These are phyloP conservation scores for Penicillium sp. DNA, from an alignment of 2,329 filamentous ascomycete species.

Conservation along the genomic window DNA sequence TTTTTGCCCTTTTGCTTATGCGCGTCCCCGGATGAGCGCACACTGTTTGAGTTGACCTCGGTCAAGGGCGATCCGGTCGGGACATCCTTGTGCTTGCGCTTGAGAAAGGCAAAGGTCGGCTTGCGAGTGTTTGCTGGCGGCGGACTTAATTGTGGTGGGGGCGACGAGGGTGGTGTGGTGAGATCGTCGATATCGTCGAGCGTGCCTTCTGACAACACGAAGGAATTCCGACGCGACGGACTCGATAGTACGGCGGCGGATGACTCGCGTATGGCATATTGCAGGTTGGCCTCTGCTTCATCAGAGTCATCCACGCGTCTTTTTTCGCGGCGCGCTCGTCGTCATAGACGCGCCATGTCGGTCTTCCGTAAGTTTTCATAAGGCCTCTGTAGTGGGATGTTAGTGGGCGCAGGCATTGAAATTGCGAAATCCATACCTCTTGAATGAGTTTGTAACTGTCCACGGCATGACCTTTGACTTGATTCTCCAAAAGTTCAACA, in stretches of 20 bases:
- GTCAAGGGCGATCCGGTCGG: slow-evolving; percentile 39
- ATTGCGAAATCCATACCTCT: slow-evolving; percentile 38
- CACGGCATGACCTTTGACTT: slow-evolving; percentile 44
- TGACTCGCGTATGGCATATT: slow-evolving; percentile 48
- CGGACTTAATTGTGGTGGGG: slow-evolving; percentile 46
- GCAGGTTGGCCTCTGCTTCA: slow-evolving; percentile 45
- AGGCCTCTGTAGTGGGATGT: slow-evolving; percentile 39
- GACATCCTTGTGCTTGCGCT: slow-evolving; percentile 42
- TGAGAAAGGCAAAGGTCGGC: slow-evolving; percentile 51
- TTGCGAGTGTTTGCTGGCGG: slow-evolving; percentile 45
- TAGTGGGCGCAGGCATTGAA: slow-evolving; percentile 3
- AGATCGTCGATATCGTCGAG: slow-evolving; percentile 41
- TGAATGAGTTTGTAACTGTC: slow-evolving; percentile 51
- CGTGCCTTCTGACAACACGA: slow-evolving; percentile 43
- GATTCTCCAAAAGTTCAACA: background rate
- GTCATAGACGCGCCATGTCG: slow-evolving; percentile 47
- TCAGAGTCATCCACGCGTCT: slow-evolving; percentile 44
- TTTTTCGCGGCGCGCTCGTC: slow-evolving; percentile 45
- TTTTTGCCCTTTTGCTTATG: slow-evolving; percentile 35
- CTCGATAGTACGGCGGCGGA: slow-evolving; percentile 46
- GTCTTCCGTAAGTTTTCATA: slow-evolving; percentile 50
- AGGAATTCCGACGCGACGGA: slow-evolving; percentile 47
- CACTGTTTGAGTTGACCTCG: slow-evolving; percentile 46
- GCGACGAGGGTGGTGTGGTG: slow-evolving; percentile 52
- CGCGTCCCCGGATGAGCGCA: slow-evolving; percentile 39